Percentiles rank a stretch among this genome's conserved stretches.
phyloP scores from a whole-genome alignment of 805 yeast species.

The Yamadazyma paraphyllophila region DNA sequence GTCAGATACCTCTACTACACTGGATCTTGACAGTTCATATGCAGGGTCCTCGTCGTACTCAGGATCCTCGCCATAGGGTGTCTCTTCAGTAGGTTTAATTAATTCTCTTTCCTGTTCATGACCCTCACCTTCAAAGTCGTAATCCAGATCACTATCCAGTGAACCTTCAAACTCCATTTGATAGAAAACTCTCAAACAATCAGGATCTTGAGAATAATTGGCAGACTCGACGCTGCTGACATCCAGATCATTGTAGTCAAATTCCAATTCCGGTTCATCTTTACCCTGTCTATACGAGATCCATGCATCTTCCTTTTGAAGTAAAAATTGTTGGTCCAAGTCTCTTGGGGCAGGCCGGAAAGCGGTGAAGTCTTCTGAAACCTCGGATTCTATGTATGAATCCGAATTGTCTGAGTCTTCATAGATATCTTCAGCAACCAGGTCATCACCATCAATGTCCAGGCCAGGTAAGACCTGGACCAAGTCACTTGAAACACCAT shows the following conservation, averaged over 20 bases:
- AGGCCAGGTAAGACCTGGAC: too few relatives aligned
- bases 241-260: background rate
- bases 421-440: too few relatives aligned
- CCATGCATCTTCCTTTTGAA: conserved; percentile 7
- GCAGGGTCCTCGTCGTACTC: too few relatives aligned
- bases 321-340: background rate
- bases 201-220: background rate
- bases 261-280: background rate
- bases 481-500: too few relatives aligned
- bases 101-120: too few relatives aligned
- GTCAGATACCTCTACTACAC: too few relatives aligned
- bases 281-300: background rate
- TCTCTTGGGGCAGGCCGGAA: background rate
- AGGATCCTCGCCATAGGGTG: too few relatives aligned
- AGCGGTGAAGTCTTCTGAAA: background rate
- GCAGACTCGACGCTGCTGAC: too few relatives aligned
- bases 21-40: too few relatives aligned
- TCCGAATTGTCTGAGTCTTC: background rate
- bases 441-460: too few relatives aligned
- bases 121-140: background rate
- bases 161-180: background rate
- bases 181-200: background rate
- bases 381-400: background rate
- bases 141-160: background rate
- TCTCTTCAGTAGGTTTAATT: too few relatives aligned